Evolutionary conservation across 116 monocot species (phyloP), one percentile per base, ranked within the genome.

Genomic region (Dioscorea cayenensis): DNA sequence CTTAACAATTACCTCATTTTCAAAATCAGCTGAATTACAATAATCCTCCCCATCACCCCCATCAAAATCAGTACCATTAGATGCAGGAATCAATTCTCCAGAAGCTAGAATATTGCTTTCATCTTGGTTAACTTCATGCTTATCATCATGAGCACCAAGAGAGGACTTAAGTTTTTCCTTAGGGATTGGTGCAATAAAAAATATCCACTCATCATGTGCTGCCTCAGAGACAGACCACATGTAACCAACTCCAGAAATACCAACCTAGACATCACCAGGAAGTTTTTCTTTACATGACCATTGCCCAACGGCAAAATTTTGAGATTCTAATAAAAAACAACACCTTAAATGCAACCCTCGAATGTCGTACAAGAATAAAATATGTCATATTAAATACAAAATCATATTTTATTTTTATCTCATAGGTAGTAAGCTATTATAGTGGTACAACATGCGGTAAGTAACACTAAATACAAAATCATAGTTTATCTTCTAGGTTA

Each of bases 181-280:
- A 71, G 93, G 86, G 50, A 97, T 86, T 48, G 93, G 90, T 51
- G 93, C 93, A 66, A 97, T 82, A 58, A 93, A 93, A 36, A 93
- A 79, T 63, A 80, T 90, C 93, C 93, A 93, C 13, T 92, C 90
- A 18, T 88, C 90, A 77, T 50, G 66, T 38, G 78, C 92, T 48
- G 81, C 73, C 55, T 97, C 97, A 77, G 37, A 74, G 3, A 63
- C 72, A 38, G 88, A 80, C 97, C 97, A 97, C 70, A 97, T 83
- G 75, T 84, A 93, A 77, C 92, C 95, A 74, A 76, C 87, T 25
- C 90, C 86, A 69, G 84, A 84, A 71, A 79, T 79, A 50, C 79
- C 73, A 79, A 23, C 76, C 96, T 96, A 73, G 19, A 55, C 52
- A 55, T 55, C 52, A 55, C 14, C 3, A 55, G 14, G 1, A 55